Base-by-base conservation (phyloP, 768 basidiomycete genomes). In the Mycena capillaripes region DNA sequence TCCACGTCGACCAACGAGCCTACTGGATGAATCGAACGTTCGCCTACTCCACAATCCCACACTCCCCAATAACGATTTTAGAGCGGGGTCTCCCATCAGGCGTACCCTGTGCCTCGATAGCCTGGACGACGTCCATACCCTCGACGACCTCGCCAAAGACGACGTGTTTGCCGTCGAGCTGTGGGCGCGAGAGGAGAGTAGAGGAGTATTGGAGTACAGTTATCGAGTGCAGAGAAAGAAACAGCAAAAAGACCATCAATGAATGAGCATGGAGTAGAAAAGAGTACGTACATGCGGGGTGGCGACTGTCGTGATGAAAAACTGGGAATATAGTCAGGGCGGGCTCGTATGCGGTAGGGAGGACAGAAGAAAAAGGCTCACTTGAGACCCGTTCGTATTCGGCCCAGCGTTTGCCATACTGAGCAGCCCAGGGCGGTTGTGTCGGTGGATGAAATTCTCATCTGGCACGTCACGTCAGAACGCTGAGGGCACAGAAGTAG, bases 291-390 rank as follows among this genome's bases (percentile, higher is more conserved):
- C 92, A 91, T 92, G 56, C 80, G 80, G 16, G 0, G 92, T 93
- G 42, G 81, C 78, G 66, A 91, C 91, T 46, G 95, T 97, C 73
- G 94, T 95, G 85, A 97, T 91, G 88, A 97, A 97, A 89, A 97
- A 97, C 81, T 91, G 86, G 52, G 80, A 50, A 21, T 19, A 23
- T 1, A 9, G 44, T 17, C 34, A 14, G 25, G 27, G n/a, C n/a
- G n/a, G n/a, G n/a, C n/a, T n/a, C n/a, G n/a, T n/a, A n/a, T 36
- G 0, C 36, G 27, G 14, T 32, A 21, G 3, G 8, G 8, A 27
- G 36, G 55, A 23, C n/a, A 17, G 36, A 58, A 42, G 21, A 25
- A 11, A 32, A n/a, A 23, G 53, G 61, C 42, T 38, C 77, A 78
- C 71, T 60, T 89, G 90, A 23, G 90, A 94, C 17, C 94, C 95